Evolutionary conservation across 2,329 filamentous ascomycete species (phyloP).

Genomic region (Monilinia fructicola): DNA sequence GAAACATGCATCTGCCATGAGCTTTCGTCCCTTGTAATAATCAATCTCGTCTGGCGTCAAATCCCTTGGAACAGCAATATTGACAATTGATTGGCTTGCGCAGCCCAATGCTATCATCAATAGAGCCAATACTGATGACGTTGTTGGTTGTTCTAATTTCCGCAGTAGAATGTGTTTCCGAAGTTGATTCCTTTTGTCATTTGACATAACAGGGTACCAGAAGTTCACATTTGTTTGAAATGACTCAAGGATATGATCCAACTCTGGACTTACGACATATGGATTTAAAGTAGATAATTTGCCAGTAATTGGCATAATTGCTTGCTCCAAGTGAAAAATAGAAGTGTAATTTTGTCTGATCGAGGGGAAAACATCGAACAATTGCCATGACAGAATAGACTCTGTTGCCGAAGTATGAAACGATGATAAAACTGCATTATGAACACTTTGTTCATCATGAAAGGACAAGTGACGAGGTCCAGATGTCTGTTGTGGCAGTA

Average conservation of each 20-base stretch:
- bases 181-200: conserved; percentile 39
- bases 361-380: conserved; percentile 48
- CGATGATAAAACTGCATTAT: conserved; percentile 51
- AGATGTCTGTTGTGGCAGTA: background rate
- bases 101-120: conserved; percentile 51
- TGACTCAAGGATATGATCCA: conserved; percentile 45
- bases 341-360: conserved; percentile 47
- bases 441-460: conserved; percentile 20
- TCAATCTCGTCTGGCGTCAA: conserved; percentile 39
- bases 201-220: conserved; percentile 53
- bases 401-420: conserved; percentile 54
- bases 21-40: conserved; percentile 32
- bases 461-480: conserved; percentile 9
- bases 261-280: conserved; percentile 45
- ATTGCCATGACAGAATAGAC: conserved; percentile 52
- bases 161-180: background rate
- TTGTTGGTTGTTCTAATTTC: conserved; percentile 2
- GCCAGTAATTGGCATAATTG: conserved; percentile 42
- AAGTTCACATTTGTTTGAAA: conserved; percentile 53
- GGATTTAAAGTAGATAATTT: conserved; percentile 45
- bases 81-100: conserved; percentile 45
- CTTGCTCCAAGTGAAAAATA: conserved; percentile 51
- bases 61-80: conserved; percentile 31
- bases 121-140: conserved; percentile 44
- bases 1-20: conserved; percentile 33